Evolutionary conservation across 192 early-diverging fungal species (phyloP), one percentile per base, ranked within the genome.

Genomic region (Coemansia sp.): DNA sequence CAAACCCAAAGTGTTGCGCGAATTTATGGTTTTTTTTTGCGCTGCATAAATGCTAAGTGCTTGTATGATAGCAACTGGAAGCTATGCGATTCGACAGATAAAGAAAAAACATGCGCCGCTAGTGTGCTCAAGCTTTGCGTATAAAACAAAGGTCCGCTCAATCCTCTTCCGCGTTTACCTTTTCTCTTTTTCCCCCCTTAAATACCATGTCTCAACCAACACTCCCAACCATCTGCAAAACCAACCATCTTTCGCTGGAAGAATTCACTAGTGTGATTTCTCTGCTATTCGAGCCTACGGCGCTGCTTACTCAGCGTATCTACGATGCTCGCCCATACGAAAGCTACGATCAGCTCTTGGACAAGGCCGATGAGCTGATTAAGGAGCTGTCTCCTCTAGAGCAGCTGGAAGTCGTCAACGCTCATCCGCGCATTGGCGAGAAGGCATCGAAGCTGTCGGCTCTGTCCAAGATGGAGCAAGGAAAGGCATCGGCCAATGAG

Each of bases 341-440:
- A 32, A 82, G 83, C 49, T 95, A 91, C 69, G 63, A 60, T 9
- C 50, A 72, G 43, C 79, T 95, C 6, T 83, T 95, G 55, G 83
- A 88, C 49, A 60, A 64, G 34, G 72, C 82, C 50, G 47, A 60
- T 16, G 52, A 82, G 51, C 77, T 81, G 51, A 74, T 81, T 32
- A 56, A 72, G 37, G 62, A 81, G 21, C 69, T 91, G 39, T 82
- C 74, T 32, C 51, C 80, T 0, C 64, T 80, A 31, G 88, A 92
- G 66, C 83, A 89, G 59, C 66, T 91, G 23, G 83, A 83, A 15
- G 82, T 96, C 10, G 84, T 96, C 59, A 93, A 93, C 66, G 92
- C 92, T 2, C 93, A 96, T 62, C 90, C 93, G 18, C 83, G 90
- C 17, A 91, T 96, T 57, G 93, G 93, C 53, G 88, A 85, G 38